phyloP scores from a whole-genome alignment of 2,329 filamentous ascomycete species.

The Apiospora rasikravindrae region DNA sequence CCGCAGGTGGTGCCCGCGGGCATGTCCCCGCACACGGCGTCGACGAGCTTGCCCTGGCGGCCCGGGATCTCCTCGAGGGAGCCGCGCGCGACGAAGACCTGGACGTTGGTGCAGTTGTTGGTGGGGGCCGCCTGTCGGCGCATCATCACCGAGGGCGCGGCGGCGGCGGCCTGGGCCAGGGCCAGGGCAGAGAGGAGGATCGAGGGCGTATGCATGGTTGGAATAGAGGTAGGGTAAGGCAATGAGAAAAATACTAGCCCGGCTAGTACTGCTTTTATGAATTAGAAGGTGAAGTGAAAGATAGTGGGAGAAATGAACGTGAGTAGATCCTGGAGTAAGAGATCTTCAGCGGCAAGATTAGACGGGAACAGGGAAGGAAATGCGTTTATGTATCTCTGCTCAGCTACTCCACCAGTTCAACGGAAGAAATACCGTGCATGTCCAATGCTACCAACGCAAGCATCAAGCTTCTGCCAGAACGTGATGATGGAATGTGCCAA shows the following conservation, averaged over 20 bases:
- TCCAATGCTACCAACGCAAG: neutral
- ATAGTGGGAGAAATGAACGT: neutral
- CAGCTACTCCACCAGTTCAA: neutral
- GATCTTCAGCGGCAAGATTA: neutral
- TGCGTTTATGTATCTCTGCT: neutral
- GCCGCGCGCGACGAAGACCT: conserved; percentile 17
- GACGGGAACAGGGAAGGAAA: neutral
- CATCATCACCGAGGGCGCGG: neutral
- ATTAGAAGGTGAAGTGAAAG: neutral
- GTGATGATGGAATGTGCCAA: neutral
- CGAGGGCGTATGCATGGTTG: neutral
- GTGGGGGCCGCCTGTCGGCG: neutral
- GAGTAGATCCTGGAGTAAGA: neutral
- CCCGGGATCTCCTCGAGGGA: conserved; percentile 16
- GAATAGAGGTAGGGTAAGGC: no score
- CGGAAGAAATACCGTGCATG: neutral
- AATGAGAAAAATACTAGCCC: neutral
- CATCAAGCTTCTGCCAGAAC: neutral
- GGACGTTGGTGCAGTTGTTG: neutral
- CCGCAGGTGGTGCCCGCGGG: neutral
- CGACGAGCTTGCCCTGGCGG: conserved; percentile 16
- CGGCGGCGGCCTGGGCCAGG: conserved; percentile 8
- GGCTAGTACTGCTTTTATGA: neutral
- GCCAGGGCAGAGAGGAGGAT: conserved; percentile 1
- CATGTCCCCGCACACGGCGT: neutral